These are phyloP conservation scores for Benincasa hispida DNA, from an alignment of 306 rosid genomes.

Conservation along the genomic window DNA sequence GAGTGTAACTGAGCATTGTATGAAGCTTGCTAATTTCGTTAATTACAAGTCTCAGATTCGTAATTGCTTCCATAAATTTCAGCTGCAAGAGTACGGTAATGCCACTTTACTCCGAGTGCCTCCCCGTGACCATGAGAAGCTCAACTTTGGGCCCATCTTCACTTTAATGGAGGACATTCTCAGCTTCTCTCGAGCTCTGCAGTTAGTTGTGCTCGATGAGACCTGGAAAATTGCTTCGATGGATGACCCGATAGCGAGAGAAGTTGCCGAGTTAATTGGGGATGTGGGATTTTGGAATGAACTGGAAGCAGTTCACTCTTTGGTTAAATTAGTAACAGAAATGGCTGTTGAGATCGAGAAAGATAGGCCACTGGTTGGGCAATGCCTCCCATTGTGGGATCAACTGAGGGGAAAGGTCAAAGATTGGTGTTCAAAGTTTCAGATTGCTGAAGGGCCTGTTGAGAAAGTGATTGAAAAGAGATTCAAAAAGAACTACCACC, in stretches of 20 bases:
- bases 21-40: conserved; percentile 60
- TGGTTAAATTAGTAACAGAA: conserved; percentile 59
- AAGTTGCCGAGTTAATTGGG: conserved; percentile 49
- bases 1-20: conserved; percentile 38
- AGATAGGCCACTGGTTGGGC: conserved; percentile 75
- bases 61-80: conserved; percentile 57
- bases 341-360: conserved; percentile 64
- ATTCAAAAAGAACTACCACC: conserved; percentile 56
- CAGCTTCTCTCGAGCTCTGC: conserved; percentile 45
- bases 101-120: conserved; percentile 55
- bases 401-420: conserved; percentile 58
- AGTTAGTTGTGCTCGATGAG: conserved; percentile 42
- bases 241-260: conserved; percentile 52
- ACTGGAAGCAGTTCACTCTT: conserved; percentile 40
- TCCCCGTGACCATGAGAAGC: conserved; percentile 10
- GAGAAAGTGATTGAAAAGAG: conserved; percentile 44
- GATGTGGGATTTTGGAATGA: conserved; percentile 70
- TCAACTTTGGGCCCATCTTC: conserved; percentile 28
- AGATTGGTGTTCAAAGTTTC: conserved; percentile 51
- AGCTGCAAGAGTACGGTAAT: conserved; percentile 60
- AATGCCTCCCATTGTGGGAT: conserved; percentile 86
- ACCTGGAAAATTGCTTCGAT: conserved; percentile 39
- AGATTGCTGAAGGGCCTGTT: conserved; percentile 27
- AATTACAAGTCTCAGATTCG: conserved; percentile 55
- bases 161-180: conserved; percentile 49